Evolutionary conservation across 176 grass and related monocot species (phyloP), one percentile per base, ranked within the genome.

Genomic region (Puccinellia tenuiflora): DNA sequence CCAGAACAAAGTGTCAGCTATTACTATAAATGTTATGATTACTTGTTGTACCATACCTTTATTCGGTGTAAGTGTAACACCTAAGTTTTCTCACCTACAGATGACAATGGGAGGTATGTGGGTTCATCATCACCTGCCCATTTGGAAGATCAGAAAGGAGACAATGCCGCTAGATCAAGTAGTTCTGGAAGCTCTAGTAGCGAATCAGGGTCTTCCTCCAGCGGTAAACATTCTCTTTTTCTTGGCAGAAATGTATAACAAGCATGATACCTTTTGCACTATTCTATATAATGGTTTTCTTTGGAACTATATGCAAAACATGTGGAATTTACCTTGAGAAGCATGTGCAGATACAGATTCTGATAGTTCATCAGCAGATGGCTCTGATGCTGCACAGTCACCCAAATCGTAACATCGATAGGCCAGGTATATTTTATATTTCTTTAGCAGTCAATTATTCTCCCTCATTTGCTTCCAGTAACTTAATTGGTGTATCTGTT

Each of bases 281-380:
- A 62, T 66, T 26, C 64, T 55, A 46, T 65, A 47, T 30, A 76
- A 60, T 31, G 16, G n/a, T 51, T 68, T 59, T 77, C 11, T 68
- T 73, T 3, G 24, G 56, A 82, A 61, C 39, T 52, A 79, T 81
- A 1, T 82, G 25, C 12, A 43, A 43, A 73, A 34, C 73, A 33
- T 54, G 11, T 85, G 73, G 31, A 66, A 85, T 77, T 82, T 83
- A 87, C 52, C 11, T 82, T 88, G 20, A 68, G 68, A 85, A 82
- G n/a, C 22, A 40, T 87, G 25, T 87, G 82, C 90, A 94, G 92
- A 94, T 88, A 88, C 92, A 6, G 92, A 94, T 68, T 78, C 85
- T 30, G 92, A 92, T 83, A 94, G 92, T 80, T 94, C 92, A 34
- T 94, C 92, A 37, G 90, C 90, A 21, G 88, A 94, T 90, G 92